These are phyloP conservation scores for Parmelia sp. DNA, from an alignment of 495 filamentous ascomycete genomes.

Conservation along the genomic window DNA sequence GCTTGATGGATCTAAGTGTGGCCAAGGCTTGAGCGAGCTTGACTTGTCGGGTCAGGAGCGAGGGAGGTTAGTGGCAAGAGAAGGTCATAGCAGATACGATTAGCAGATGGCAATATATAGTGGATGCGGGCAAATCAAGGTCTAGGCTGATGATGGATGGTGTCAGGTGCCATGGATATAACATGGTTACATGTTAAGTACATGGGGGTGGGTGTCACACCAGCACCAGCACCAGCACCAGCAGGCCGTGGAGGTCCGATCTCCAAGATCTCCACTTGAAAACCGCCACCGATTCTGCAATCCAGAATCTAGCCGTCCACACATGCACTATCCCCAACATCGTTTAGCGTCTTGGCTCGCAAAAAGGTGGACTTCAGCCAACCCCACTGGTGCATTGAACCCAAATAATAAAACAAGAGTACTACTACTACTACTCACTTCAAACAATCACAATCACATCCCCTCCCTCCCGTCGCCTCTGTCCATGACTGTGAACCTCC, in stretches of 20 bases:
- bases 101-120: too few relatives aligned
- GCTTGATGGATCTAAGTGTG: neutral
- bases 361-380: constrained; percentile 3
- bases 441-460: neutral
- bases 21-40: neutral
- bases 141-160: neutral
- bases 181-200: neutral
- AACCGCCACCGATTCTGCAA: neutral
- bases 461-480: neutral
- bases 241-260: neutral
- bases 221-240: too few relatives aligned
- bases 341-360: neutral
- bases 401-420: too few relatives aligned
- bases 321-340: neutral
- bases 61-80: neutral
- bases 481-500: neutral
- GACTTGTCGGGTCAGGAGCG: neutral
- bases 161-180: neutral
- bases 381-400: constrained; percentile 5
- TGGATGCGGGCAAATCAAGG: neutral
- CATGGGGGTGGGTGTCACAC: too few relatives aligned
- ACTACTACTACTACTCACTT: neutral
- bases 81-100: neutral
- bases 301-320: neutral
- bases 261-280: neutral